Evolutionary conservation across 1,139 yeast genomes (phyloP).

Genomic region (Debaryomyces sp.): DNA sequence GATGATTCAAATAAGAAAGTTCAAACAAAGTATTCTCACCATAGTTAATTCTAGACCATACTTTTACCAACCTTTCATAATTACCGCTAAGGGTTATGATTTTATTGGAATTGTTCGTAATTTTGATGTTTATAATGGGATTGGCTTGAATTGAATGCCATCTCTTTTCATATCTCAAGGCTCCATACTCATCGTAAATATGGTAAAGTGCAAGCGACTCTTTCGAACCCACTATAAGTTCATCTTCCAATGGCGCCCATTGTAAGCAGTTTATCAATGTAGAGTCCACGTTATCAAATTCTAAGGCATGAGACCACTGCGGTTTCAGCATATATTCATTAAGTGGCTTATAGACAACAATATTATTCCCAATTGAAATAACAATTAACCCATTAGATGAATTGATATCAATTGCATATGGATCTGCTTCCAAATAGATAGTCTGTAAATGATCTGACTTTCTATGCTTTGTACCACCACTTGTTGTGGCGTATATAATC

Average conservation of each 20-base stretch:
- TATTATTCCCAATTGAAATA: slow-evolving; percentile 36
- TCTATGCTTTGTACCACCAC: slow-evolving; percentile 5
- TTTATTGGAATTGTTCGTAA: slow-evolving; percentile 66
- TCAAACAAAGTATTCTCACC: slow-evolving; percentile 73
- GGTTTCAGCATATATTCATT: slow-evolving; percentile 47
- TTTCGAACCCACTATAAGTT: slow-evolving; percentile 63
- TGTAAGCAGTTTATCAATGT: slow-evolving; percentile 53
- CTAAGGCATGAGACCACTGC: slow-evolving; percentile 48
- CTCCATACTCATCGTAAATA: slow-evolving; percentile 50
- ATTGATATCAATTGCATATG: slow-evolving; percentile 67
- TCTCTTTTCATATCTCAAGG: slow-evolving; percentile 31
- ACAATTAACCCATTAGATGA: slow-evolving; percentile 58
- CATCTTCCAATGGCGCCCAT: slow-evolving; percentile 67
- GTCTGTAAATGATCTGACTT: slow-evolving; percentile 64
- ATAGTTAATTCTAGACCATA: slow-evolving; percentile 78
- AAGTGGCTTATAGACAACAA: slow-evolving; percentile 46
- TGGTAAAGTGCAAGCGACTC: slow-evolving; percentile 55
- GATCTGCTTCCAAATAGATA: slow-evolving; percentile 68
- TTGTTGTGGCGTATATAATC: slow-evolving; percentile 47
- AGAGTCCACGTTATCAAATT: slow-evolving; percentile 25
- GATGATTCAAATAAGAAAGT: slow-evolving; percentile 67
- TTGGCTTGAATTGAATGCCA: slow-evolving; percentile 62
- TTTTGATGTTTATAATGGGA: slow-evolving; percentile 55
- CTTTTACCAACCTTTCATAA: slow-evolving; percentile 67
- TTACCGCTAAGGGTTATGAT: slow-evolving; percentile 62